A percentile compares a stretch with the other conserved stretches of the same genome.
phyloP scores from a whole-genome alignment of 805 yeast species.

The Scheffersomyces coipomensis region DNA sequence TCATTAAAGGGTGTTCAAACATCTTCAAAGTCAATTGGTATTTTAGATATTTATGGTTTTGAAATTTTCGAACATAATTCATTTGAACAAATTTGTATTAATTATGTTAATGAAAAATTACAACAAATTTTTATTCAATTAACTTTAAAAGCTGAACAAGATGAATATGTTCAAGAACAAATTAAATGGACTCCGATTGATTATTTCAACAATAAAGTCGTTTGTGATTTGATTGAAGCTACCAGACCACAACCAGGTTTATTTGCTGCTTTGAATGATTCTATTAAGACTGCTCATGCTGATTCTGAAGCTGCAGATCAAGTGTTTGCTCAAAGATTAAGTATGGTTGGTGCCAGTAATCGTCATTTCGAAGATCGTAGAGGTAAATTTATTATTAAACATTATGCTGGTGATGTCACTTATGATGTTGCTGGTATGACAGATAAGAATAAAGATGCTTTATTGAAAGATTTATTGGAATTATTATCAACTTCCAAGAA shows the following conservation, averaged over 20 bases:
- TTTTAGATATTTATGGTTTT: constrained; percentile 93
- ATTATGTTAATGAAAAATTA: constrained; percentile 91
- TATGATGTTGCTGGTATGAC: constrained; percentile 90
- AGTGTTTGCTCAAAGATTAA: constrained; percentile 88
- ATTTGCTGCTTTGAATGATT: constrained; percentile 94
- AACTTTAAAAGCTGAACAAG: constrained; percentile 96
- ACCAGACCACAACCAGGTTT: constrained; percentile 89
- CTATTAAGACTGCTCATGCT: constrained; percentile 98
- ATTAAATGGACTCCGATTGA: constrained; percentile 97
- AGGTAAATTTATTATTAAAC: constrained; percentile 85
- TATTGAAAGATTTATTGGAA: constrained; percentile 84
- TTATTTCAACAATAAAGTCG: constrained; percentile 93
- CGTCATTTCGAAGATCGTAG: constrained; percentile 88
- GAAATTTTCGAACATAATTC: constrained; percentile 95
- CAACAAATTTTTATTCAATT: constrained; percentile 96
- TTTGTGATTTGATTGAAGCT: constrained; percentile 93
- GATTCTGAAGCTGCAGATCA: constrained; percentile 96
- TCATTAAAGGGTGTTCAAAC: constrained; percentile 54
- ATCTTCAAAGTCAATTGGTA: constrained; percentile 73
- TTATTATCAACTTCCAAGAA: constrained; percentile 71
- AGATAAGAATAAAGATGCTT: constrained; percentile 93
- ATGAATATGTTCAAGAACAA: constrained; percentile 92
- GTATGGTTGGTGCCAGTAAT: constrained; percentile 71
- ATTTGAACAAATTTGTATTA: constrained; percentile 92
- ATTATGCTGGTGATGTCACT: constrained; percentile 98